Base-by-base conservation (phyloP, 2,329 filamentous ascomycete species). In the Trichoderma aggressivum region DNA sequence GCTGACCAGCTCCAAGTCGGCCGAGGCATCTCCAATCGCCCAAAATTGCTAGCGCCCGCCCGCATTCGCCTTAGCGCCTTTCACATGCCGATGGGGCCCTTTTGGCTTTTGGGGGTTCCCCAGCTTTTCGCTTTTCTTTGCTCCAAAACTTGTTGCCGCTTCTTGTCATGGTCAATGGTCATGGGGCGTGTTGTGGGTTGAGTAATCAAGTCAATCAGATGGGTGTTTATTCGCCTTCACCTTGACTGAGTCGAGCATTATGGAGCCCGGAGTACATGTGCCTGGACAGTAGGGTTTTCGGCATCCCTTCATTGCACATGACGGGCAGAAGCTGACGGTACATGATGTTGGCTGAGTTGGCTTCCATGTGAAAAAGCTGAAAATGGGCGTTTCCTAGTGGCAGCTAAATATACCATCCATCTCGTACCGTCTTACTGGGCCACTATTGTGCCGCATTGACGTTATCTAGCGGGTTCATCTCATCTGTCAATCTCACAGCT, bases 1-100 rank as follows among this genome's bases (percentile, higher is more conserved):
- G 73, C 74, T 75, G 75, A 50, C 75, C 39, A 43, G 72, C 62
- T 58, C 61, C 34, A 72, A 60, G 59, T 67, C 73, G 77, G 75
- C 77, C 78, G 78, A 80, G 79, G 78, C 78, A 80, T 77, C 76
- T 78, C 70, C 71, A 71, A 63, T 75, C 74, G 73, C 73, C 72
- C 68, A 62, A 30, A 39, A 58, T 50, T 58, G 64, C 16, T 63
- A 39, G 59, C 36, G 43, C 59, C 64, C 59, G 64, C 71, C 70
- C 60, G 70, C 70, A 60, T 70, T 72, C 63, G 74, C 62, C 59
- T 70, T 70, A 58, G 68, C 68, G 68, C 43, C 63, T 71, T 70
- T 70, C 67, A 72, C 71, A 72, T 73, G 72, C 67, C 72, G 56
- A 55, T 24, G 26, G 21, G 64, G 36, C 21, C 11, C 47, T 24